A percentile compares a stretch with the other conserved stretches of the same genome.
phyloP scores from a whole-genome alignment of 352 stramenopile genomes.

The Phytopythium cucurbitacearum region DNA sequence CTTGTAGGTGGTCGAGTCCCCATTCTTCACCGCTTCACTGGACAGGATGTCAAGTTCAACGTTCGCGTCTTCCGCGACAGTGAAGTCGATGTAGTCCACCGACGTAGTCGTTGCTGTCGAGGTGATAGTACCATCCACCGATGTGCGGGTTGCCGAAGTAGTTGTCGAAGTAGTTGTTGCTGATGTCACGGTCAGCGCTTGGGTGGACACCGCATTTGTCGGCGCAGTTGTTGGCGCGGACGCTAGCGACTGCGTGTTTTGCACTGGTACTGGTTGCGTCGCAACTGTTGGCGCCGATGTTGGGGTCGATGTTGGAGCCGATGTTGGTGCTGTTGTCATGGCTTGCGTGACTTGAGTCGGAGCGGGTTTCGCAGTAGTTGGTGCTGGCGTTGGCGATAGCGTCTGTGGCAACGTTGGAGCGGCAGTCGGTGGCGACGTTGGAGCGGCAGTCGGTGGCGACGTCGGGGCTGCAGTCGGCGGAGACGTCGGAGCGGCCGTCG shows the following conservation, averaged over 20 bases:
- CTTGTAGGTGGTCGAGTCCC: conserved; percentile 17
- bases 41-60: conserved; percentile 68
- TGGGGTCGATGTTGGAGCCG: too few species aligned
- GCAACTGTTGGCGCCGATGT: too few species aligned
- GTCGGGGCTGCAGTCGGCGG: conserved; percentile 7
- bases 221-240: neutral
- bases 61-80: conserved; percentile 20
- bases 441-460: conserved; percentile 8
- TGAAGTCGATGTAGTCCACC: conserved; percentile 69
- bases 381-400: conserved; percentile 4
- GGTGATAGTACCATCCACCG: conserved; percentile 59
- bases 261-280: neutral
- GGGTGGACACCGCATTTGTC: neutral
- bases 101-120: conserved; percentile 46
- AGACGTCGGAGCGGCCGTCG: conserved; percentile 3
- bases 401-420: conserved; percentile 4
- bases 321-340: too few species aligned
- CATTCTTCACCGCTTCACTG: conserved; percentile 36
- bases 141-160: conserved; percentile 12
- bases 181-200: conserved; percentile 2
- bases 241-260: conserved; percentile 3
- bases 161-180: conserved; percentile 4
- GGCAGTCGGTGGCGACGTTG: conserved; percentile 13
- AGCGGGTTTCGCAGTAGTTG: neutral
- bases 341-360: too few species aligned